These are phyloP conservation scores for Pseudozyma hubeiensis DNA, from an alignment of 1,284 basidiomycete species.

Conservation along the genomic window DNA sequence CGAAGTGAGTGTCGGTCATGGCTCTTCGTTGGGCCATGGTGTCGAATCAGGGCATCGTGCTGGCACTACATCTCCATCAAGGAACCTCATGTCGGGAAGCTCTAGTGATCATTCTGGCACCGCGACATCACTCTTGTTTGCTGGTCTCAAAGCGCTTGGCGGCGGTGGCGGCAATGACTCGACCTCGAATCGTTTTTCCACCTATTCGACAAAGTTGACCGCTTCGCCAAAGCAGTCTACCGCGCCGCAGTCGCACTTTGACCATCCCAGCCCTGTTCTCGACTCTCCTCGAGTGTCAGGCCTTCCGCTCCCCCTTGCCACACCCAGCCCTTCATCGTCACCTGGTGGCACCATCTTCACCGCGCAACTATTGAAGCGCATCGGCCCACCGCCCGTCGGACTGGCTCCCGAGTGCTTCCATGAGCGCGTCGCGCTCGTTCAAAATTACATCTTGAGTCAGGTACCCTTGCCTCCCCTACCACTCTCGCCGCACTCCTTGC, in stretches of 20 bases:
- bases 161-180: background rate
- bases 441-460: constrained; percentile 18
- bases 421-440: constrained; percentile 15
- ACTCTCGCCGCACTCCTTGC: background rate
- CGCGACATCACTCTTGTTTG: background rate
- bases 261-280: background rate
- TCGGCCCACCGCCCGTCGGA: constrained; percentile 37
- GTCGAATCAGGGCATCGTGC: background rate
- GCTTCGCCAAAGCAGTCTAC: background rate
- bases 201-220: background rate
- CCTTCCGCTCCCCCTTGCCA: constrained; percentile 2
- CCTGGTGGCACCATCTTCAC: constrained; percentile 6
- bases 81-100: constrained; percentile 6
- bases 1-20: constrained; percentile 8
- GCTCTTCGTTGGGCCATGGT: constrained; percentile 14
- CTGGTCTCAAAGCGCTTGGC: background rate
- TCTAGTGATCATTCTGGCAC: background rate
- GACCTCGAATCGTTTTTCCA: constrained; percentile 2
- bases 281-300: constrained; percentile 15
- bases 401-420: constrained; percentile 10
- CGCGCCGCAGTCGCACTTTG: background rate
- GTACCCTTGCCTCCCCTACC: background rate
- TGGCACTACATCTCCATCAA: background rate
- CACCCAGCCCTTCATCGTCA: background rate
- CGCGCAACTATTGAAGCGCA: constrained; percentile 25